These are phyloP conservation scores for Waltergamsia citrina DNA, from an alignment of 2,329 filamentous ascomycete genomes.

Conservation along the genomic window DNA sequence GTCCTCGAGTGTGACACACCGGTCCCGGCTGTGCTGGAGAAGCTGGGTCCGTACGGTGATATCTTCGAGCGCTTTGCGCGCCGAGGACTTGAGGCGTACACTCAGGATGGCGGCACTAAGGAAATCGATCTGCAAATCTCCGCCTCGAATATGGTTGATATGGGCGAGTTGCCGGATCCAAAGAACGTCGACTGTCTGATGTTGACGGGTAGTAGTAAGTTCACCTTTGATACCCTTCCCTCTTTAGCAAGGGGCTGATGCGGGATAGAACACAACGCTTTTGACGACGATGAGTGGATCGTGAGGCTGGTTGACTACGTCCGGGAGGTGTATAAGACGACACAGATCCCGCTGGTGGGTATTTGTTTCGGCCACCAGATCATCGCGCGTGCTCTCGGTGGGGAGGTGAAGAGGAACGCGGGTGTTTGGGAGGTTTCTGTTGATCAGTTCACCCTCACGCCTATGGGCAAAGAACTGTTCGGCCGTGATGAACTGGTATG, in stretches of 20 bases:
- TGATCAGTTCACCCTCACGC: slow-evolving; percentile 2
- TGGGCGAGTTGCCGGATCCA: slow-evolving; percentile 14
- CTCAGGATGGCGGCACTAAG: slow-evolving; percentile 6
- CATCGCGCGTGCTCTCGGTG: slow-evolving; percentile 29
- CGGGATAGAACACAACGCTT: slow-evolving; percentile 26
- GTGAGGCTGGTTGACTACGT: slow-evolving; percentile 28
- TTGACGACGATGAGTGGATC: slow-evolving; percentile 33
- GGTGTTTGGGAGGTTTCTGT: slow-evolving; percentile 28
- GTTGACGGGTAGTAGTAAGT: slow-evolving; percentile 21
- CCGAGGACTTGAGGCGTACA: slow-evolving; percentile 13
- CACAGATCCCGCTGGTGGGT: slow-evolving; percentile 30
- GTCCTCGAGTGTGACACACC: slow-evolving; percentile 22
- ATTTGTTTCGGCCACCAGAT: slow-evolving; percentile 41
- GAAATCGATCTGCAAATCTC: slow-evolving; percentile 13
- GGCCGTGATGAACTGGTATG: slow-evolving; percentile 1
- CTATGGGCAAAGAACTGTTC: slow-evolving; percentile 3
- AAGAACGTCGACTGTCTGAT: slow-evolving; percentile 18
- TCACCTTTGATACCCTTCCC: neutral
- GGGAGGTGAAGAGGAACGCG: slow-evolving; percentile 24
- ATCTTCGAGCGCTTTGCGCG: slow-evolving; percentile 18
- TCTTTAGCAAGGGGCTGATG: slow-evolving; percentile 1
- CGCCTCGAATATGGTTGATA: slow-evolving; percentile 19
- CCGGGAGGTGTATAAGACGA: slow-evolving; percentile 17
- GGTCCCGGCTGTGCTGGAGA: slow-evolving; percentile 13
- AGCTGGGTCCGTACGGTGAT: slow-evolving; percentile 18